Evolutionary conservation across 2,329 filamentous ascomycete species (phyloP), one percentile per base, ranked within the genome.

Genomic region (Ceratocystis alfenasii): DNA sequence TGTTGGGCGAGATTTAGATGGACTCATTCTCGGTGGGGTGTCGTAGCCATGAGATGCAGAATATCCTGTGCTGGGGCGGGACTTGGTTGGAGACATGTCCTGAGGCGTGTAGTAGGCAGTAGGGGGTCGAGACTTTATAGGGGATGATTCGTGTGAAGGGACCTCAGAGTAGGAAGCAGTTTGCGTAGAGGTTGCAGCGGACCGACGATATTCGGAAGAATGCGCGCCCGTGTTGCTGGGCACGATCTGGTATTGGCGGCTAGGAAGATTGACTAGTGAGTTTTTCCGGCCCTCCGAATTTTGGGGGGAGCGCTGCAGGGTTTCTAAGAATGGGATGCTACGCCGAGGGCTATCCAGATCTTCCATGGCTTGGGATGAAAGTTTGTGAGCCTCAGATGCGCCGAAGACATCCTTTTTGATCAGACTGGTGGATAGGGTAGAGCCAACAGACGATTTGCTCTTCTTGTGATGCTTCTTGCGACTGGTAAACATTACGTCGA

Each of bases 401-500:
- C 63, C 66, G 41, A 68, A 63, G 1, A 68, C n/a, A 22, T 68
- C 64, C 30, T 66, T 65, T 12, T 57, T 60, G 17, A 68, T 30
- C 36, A 64, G 64, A 20, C 48, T 46, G 7, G 59, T 57, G 25
- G 64, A 65, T 15, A 30, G 76, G 5, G 73, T 72, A 1, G 79
- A 83, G 3, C 78, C 76, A 33, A 83, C 71, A 1, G 81, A 84
- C 1, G 81, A 82, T 74, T 83, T 84, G 74, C 89, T 92, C 72
- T 88, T 84, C 78, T 91, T 92, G 76, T 95, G 90, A 20, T 33
- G 66, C 72, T 76, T 79, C 66, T 76, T 78, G 28, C 87, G 83
- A 10, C 89, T 86, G 1, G 91, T 96, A 67, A 95, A 78, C 71
- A 93, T 87, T 70, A 89, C 85, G 73, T 96, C 92, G 15, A 97